Conservation (phyloP, 345 rosid genomes). For the Hibiscus trionum region DNA sequence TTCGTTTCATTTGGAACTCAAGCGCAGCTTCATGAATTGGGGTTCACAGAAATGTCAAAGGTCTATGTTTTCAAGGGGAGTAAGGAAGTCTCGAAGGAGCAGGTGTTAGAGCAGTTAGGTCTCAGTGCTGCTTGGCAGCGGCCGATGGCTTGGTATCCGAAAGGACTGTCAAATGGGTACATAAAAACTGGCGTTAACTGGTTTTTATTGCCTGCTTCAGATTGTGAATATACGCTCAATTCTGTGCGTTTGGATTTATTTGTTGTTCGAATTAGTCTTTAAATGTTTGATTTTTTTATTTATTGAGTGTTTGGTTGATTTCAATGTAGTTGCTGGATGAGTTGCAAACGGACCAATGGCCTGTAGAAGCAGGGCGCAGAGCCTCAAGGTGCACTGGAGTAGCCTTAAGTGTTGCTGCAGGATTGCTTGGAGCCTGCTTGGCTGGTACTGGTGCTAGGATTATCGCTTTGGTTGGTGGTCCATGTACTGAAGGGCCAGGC, state of each 20-base stretch:
- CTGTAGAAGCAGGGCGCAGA: conserved; percentile 24
- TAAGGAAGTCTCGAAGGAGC: conserved; percentile 78
- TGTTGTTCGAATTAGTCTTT: not conserved
- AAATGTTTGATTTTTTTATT: not conserved
- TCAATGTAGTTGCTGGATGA: conserved; percentile 80
- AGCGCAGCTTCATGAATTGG: conserved; percentile 92
- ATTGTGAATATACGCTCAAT: conserved; percentile 76
- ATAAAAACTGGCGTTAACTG: conserved; percentile 47
- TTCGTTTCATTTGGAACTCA: conserved; percentile 92
- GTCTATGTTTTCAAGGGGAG: conserved; percentile 85
- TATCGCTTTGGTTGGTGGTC: conserved; percentile 39
- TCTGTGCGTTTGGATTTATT: conserved; percentile 41
- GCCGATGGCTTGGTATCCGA: conserved; percentile 38
- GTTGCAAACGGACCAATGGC: conserved; percentile 78
- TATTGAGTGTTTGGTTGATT: not conserved
- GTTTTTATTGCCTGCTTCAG: conserved; percentile 82
- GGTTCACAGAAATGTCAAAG: conserved; percentile 86
- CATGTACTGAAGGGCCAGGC: not conserved
- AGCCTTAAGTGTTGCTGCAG: conserved; percentile 84
- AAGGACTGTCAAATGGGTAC: conserved; percentile 51
- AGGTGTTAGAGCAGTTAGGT: conserved; percentile 86
- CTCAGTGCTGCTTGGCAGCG: conserved; percentile 56
- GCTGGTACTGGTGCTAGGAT: conserved; percentile 97
- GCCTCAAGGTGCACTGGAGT: conserved; percentile 86
- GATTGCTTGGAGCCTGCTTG: conserved; percentile 90